Evolutionary conservation across 2,329 filamentous ascomycete species (phyloP).

Genomic region (Alternaria angustiovoidea): DNA sequence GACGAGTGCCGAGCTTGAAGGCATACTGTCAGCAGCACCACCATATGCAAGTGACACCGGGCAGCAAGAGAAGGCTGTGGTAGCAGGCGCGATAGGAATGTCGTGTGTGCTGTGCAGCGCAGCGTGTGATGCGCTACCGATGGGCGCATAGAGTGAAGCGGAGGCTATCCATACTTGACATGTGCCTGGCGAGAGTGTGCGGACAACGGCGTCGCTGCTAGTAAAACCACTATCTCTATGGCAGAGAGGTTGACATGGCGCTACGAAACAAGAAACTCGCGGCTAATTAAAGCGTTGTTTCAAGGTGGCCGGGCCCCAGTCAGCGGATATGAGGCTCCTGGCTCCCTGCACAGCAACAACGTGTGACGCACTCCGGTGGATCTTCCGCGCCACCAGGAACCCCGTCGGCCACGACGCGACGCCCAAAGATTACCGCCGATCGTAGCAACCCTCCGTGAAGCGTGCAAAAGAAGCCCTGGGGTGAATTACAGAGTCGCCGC

Average conservation of each 20-base stretch:
- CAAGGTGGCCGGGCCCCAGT: conserved; percentile 9
- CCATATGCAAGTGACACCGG: neutral
- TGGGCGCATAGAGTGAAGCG: neutral
- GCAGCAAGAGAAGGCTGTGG: neutral
- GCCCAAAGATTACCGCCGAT: conserved; percentile 15
- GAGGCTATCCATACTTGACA: neutral
- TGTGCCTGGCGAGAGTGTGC: neutral
- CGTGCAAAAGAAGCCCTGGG: neutral
- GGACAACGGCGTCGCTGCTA: neutral
- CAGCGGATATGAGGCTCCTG: conserved; percentile 13
- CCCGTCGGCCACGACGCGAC: conserved; percentile 27
- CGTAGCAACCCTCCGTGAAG: conserved; percentile 2
- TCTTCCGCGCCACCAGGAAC: conserved; percentile 41
- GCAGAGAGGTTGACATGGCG: neutral
- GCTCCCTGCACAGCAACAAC: conserved; percentile 14
- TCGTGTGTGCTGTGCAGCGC: neutral
- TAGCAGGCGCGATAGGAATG: neutral
- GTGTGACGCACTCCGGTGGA: conserved; percentile 34
- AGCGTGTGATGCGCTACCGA: neutral
- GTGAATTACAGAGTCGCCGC: conserved; percentile 4
- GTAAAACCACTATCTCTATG: neutral
- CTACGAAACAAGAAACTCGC: neutral
- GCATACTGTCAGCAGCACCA: neutral
- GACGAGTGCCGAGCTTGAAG: conserved; percentile 10
- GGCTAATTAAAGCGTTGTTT: conserved; percentile 17